A percentile compares a stretch with the other conserved stretches of the same genome.
Conservation (phyloP, 2,329 filamentous ascomycete genomes). For the Ophiostoma populinum region DNA sequence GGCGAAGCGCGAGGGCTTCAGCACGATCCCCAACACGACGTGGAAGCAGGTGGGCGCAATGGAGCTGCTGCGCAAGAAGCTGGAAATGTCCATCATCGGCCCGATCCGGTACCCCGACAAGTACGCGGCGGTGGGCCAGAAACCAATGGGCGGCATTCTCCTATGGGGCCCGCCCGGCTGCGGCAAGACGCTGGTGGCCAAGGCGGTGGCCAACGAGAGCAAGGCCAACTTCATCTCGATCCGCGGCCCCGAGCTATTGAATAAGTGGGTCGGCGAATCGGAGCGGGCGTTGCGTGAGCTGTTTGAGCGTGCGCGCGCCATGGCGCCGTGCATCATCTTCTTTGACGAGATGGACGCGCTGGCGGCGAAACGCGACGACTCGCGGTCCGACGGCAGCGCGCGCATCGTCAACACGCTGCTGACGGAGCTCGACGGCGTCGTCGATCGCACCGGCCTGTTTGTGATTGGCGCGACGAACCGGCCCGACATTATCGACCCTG, state of each 20-base stretch:
- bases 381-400: conserved; percentile 56
- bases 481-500: conserved; percentile 90
- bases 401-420: conserved; percentile 90
- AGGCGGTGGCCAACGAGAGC: conserved; percentile 88
- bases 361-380: conserved; percentile 66
- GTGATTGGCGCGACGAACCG: conserved; percentile 91
- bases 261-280: conserved; percentile 95
- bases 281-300: conserved; percentile 86
- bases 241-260: conserved; percentile 87
- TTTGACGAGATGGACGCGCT: conserved; percentile 90
- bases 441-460: conserved; percentile 68
- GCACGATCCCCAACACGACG: conserved; percentile 80
- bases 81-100: conserved; percentile 72
- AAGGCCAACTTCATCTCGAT: conserved; percentile 97
- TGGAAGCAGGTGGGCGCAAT: conserved; percentile 89
- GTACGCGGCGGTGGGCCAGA: conserved; percentile 63
- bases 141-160: conserved; percentile 68
- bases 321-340: conserved; percentile 86
- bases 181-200: conserved; percentile 89
- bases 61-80: conserved; percentile 57
- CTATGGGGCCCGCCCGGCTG: conserved; percentile 96
- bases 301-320: conserved; percentile 73
- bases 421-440: conserved; percentile 81
- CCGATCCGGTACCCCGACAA: conserved; percentile 70
- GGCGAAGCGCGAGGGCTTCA: conserved; percentile 83